Percentiles rank a stretch among this genome's conserved stretches.
Conservation (phyloP, 2,329 filamentous ascomycete genomes). For the Ophiostoma ulmi region DNA sequence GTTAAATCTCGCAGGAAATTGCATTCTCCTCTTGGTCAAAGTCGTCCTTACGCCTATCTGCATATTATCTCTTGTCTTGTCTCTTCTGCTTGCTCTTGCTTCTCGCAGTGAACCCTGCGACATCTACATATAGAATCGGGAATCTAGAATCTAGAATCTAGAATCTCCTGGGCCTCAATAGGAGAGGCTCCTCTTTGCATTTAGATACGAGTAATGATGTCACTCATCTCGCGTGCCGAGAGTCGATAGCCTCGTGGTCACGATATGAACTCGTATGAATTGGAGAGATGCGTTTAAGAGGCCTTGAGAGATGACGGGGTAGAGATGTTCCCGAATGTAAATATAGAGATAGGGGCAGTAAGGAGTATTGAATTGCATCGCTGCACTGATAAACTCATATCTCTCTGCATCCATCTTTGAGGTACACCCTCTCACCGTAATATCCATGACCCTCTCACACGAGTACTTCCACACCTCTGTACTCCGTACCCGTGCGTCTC, state of each 20-base stretch:
- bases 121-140: too few species aligned
- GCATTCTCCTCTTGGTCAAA: constrained; percentile 2
- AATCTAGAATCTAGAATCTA: too few species aligned
- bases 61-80: neutral
- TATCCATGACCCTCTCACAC: neutral
- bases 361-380: neutral
- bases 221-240: neutral
- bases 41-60: neutral
- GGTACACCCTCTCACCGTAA: neutral
- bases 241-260: neutral
- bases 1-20: constrained; percentile 16
- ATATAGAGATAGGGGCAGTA: neutral
- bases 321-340: neutral
- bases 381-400: neutral
- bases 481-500: constrained; percentile 3
- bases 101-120: too few species aligned
- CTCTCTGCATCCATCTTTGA: neutral
- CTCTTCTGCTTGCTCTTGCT: too few species aligned
- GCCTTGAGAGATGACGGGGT: neutral
- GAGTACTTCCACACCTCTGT: constrained; percentile 5
- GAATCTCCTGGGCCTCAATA: too few species aligned
- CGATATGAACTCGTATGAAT: neutral
- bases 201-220: too few species aligned
- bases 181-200: too few species aligned
- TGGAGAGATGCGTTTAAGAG: neutral